phyloP scores from a whole-genome alignment of 2,329 filamentous ascomycete genomes.

The Pseudocercospora crystallina region DNA sequence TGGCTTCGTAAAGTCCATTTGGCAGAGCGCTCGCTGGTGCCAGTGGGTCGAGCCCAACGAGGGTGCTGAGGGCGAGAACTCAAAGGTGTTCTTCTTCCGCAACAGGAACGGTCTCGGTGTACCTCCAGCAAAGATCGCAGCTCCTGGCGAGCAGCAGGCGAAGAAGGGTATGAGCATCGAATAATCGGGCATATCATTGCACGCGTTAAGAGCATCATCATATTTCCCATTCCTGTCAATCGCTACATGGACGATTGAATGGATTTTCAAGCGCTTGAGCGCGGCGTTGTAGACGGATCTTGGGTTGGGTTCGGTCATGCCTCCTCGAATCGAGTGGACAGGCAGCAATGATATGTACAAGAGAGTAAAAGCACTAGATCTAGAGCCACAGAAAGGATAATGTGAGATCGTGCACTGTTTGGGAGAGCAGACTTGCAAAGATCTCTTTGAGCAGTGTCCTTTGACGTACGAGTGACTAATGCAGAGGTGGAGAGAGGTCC shows the following conservation, averaged over 20 bases:
- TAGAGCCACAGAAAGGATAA: conserved; percentile 10
- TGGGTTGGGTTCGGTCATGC: conserved; percentile 2
- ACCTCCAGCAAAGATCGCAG: conserved; percentile 43
- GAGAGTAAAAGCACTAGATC: conserved; percentile 8
- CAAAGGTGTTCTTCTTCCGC: conserved; percentile 89
- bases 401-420: conserved; percentile 3
- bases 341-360: background rate
- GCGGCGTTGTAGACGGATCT: conserved; percentile 19
- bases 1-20: conserved; percentile 84
- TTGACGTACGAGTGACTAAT: no score
- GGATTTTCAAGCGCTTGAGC: conserved; percentile 18
- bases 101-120: conserved; percentile 86
- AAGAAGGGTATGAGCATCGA: conserved; percentile 21
- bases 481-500: no score
- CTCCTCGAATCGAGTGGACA: background rate
- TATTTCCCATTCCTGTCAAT: conserved; percentile 18
- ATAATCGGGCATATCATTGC: conserved; percentile 15
- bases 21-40: conserved; percentile 78
- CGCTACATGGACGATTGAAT: conserved; percentile 13
- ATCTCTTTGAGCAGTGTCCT: no score
- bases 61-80: conserved; percentile 74
- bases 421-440: no score
- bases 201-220: conserved; percentile 5
- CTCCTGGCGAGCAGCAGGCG: background rate
- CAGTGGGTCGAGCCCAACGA: conserved; percentile 96